A percentile compares a stretch with the other conserved stretches of the same genome.
These are phyloP conservation scores for Vaccinium myrtillus DNA, from an alignment of 148 eudicot genomes.

Conservation along the genomic window DNA sequence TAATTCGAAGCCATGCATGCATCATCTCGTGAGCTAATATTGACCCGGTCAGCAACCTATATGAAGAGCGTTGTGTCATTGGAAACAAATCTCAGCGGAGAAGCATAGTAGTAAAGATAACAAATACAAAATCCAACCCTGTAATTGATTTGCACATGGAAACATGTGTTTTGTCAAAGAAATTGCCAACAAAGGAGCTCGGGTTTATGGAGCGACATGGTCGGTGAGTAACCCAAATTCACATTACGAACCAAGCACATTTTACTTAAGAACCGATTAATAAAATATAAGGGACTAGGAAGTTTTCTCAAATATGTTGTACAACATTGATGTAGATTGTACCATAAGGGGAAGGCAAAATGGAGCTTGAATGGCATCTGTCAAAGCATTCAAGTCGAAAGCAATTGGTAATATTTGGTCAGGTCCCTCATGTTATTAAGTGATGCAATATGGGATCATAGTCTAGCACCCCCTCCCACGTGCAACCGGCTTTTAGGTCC, in stretches of 20 bases:
- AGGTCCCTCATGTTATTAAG: too few relatives aligned
- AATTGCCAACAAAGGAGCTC: too few relatives aligned
- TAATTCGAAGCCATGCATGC: background rate
- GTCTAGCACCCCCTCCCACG: too few relatives aligned
- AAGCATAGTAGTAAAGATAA: background rate
- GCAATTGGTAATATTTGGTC: too few relatives aligned
- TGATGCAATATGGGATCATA: too few relatives aligned
- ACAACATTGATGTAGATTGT: background rate
- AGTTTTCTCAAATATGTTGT: background rate
- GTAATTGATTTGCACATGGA: background rate
- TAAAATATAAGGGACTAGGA: background rate
- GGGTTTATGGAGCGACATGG: too few relatives aligned
- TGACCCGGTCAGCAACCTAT: background rate
- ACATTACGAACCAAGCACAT: background rate
- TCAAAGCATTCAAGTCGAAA: too few relatives aligned
- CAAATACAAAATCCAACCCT: background rate
- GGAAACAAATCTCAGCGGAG: background rate
- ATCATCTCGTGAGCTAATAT: conserved; percentile 1
- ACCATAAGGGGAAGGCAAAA: background rate
- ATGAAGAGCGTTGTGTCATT: background rate
- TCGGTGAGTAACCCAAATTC: background rate
- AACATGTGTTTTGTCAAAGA: too few relatives aligned
- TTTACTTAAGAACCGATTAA: background rate
- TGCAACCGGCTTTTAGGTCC: too few relatives aligned
- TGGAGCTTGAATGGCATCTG: background rate